Conservation (phyloP, 2,329 filamentous ascomycete species). For the Lecanosticta acicola region DNA sequence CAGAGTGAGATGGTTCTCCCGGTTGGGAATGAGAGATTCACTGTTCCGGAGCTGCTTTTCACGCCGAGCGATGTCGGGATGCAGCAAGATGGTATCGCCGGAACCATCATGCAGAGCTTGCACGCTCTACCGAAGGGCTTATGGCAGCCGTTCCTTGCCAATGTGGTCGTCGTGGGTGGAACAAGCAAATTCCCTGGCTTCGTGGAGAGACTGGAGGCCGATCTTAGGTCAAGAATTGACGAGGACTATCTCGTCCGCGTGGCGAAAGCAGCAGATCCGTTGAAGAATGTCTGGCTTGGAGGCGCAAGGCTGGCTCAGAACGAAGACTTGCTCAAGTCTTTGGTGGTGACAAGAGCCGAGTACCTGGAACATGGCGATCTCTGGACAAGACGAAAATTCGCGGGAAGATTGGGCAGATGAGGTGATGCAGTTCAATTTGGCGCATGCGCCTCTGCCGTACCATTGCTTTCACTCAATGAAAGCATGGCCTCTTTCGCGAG, state of each 20-base stretch:
- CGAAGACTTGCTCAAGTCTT: constrained; percentile 55
- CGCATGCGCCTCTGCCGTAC: constrained; percentile 4
- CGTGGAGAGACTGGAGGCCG: constrained; percentile 58
- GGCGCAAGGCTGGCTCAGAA: constrained; percentile 72
- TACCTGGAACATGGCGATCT: constrained; percentile 76
- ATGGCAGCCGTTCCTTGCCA: constrained; percentile 77
- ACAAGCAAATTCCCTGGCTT: constrained; percentile 77
- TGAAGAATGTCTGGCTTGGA: constrained; percentile 79
- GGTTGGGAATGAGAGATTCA: constrained; percentile 85
- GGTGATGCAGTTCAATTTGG: constrained; percentile 20
- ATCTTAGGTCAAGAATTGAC: constrained; percentile 33
- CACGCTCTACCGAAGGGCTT: constrained; percentile 70
- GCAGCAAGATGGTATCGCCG: constrained; percentile 73
- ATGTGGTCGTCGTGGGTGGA: constrained; percentile 83
- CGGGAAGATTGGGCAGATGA: constrained; percentile 24
- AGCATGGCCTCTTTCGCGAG: constrained; percentile 18
- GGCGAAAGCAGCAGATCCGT: constrained; percentile 62
- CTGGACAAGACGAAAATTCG: constrained; percentile 33
- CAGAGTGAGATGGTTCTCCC: constrained; percentile 72
- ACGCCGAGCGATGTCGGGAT: constrained; percentile 79
- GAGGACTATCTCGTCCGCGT: constrained; percentile 75
- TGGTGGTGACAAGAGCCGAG: constrained; percentile 78
- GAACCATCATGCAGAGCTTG: constrained; percentile 75
- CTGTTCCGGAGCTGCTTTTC: constrained; percentile 85
- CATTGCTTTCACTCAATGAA: constrained; percentile 7